A percentile compares a stretch with the other conserved stretches of the same genome.
These are phyloP conservation scores for Beta macrorhiza DNA, from an alignment of 179 eudicot species.

Conservation along the genomic window DNA sequence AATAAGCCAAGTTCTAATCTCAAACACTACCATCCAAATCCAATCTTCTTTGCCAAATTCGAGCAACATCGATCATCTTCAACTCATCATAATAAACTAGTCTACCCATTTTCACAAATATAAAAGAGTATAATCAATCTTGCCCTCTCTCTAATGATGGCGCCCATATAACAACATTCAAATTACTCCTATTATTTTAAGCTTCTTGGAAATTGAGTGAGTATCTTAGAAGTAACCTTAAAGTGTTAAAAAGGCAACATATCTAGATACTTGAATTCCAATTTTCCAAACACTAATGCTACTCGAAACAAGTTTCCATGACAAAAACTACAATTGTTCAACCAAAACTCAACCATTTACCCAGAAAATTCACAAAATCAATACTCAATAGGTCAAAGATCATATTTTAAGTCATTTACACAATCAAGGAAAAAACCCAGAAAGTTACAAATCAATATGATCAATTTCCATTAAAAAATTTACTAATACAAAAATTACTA, in stretches of 20 bases:
- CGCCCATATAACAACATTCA: not conserved
- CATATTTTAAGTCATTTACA: not conserved
- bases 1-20: not conserved
- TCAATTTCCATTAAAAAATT: not conserved
- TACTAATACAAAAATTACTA: too few species aligned
- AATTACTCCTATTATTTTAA: not conserved
- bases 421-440: not conserved
- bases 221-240: not conserved
- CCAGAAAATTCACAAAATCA: not conserved
- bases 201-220: not conserved
- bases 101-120: not conserved
- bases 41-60: not conserved
- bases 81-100: not conserved
- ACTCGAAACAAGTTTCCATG: not conserved
- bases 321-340: not conserved
- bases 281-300: not conserved
- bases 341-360: not conserved
- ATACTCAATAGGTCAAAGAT: not conserved
- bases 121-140: not conserved
- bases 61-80: not conserved
- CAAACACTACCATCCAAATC: not conserved
- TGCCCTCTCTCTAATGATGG: not conserved
- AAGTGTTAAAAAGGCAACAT: not conserved
- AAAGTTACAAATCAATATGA: conserved; percentile 9
- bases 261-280: too few species aligned